Evolutionary conservation across 2,329 filamentous ascomycete genomes (phyloP).

Genomic region (Pyrenophora seminiperda): DNA sequence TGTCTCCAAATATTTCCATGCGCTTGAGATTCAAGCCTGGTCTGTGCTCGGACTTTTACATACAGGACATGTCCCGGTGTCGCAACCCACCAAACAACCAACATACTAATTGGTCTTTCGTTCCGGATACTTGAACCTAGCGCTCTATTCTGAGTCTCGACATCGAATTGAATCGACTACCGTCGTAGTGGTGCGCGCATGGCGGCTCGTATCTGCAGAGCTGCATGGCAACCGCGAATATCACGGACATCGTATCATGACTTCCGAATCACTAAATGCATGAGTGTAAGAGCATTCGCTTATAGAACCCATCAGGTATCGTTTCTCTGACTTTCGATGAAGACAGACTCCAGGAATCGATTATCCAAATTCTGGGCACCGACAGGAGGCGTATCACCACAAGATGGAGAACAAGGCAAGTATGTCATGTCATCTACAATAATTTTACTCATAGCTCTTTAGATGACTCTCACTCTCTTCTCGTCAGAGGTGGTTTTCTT

Average conservation of each 20-base stretch:
- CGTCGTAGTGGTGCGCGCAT: conserved; percentile 25
- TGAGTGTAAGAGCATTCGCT: conserved; percentile 43
- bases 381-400: conserved; percentile 68
- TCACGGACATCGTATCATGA: conserved; percentile 10
- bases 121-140: not conserved
- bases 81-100: conserved; percentile 11
- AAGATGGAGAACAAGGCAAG: conserved; percentile 54
- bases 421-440: not conserved
- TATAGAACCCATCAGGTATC: not conserved
- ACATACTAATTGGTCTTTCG: not conserved
- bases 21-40: conserved; percentile 26
- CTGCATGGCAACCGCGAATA: conserved; percentile 19
- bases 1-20: conserved; percentile 38
- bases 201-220: conserved; percentile 33
- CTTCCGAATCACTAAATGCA: conserved; percentile 29
- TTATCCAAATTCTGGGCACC: conserved; percentile 81
- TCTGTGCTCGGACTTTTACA: conserved; percentile 28
- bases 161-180: not conserved
- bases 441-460: conserved; percentile 3
- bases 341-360: conserved; percentile 63
- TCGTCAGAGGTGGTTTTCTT: conserved; percentile 54
- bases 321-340: not conserved
- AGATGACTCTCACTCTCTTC: conserved; percentile 52
- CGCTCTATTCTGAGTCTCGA: not conserved
- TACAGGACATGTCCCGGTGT: conserved; percentile 15